These are phyloP conservation scores for Elongisporangium anandrum DNA, from an alignment of 352 stramenopile genomes.

Conservation along the genomic window DNA sequence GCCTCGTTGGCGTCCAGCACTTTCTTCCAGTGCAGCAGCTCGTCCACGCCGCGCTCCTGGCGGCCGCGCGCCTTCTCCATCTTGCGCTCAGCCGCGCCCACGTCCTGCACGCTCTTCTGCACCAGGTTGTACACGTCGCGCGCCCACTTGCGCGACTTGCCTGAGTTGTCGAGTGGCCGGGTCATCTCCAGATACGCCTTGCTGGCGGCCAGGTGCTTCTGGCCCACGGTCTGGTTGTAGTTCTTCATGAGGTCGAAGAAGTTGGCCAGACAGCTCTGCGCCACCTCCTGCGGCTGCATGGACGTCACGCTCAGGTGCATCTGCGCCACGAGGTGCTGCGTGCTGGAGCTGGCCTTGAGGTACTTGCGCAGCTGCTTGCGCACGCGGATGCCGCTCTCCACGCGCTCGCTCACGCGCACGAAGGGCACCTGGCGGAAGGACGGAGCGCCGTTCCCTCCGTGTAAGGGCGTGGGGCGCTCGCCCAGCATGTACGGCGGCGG, in stretches of 20 bases:
- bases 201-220: slow-evolving; percentile 69
- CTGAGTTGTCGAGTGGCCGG: slow-evolving; percentile 68
- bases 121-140: slow-evolving; percentile 77
- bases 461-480: slow-evolving; percentile 55
- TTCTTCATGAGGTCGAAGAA: slow-evolving; percentile 75
- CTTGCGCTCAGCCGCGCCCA: slow-evolving; percentile 62
- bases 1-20: slow-evolving; percentile 78
- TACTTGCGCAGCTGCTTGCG: slow-evolving; percentile 84
- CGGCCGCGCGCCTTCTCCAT: slow-evolving; percentile 70
- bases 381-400: slow-evolving; percentile 77
- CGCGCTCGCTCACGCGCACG: slow-evolving; percentile 68
- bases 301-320: slow-evolving; percentile 67
- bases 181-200: slow-evolving; percentile 80
- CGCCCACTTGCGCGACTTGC: slow-evolving; percentile 68
- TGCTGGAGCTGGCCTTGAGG: slow-evolving; percentile 65
- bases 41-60: slow-evolving; percentile 58
- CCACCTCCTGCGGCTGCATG: slow-evolving; percentile 79
- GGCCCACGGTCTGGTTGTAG: slow-evolving; percentile 78
- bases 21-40: slow-evolving; percentile 69
- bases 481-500: slow-evolving; percentile 78
- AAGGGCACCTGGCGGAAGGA: slow-evolving; percentile 82
- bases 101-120: slow-evolving; percentile 73
- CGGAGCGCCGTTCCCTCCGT: slow-evolving; percentile 41
- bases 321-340: slow-evolving; percentile 78
- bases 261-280: slow-evolving; percentile 71